These are phyloP conservation scores for Eucalyptus polyanthemos DNA, from an alignment of 345 rosid genomes.

Conservation along the genomic window DNA sequence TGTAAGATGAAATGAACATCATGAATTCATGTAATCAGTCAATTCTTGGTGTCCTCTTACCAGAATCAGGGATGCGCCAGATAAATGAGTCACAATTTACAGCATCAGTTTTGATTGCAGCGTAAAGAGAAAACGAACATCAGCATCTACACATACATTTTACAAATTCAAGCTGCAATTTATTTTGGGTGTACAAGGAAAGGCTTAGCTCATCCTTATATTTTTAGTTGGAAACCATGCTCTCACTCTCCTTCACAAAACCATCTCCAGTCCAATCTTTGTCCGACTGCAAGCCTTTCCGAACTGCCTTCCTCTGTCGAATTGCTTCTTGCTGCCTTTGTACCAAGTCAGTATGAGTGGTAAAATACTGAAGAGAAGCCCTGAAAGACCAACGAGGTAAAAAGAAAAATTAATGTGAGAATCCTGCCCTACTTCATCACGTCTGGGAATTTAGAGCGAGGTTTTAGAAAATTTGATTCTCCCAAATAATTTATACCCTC, in stretches of 20 bases:
- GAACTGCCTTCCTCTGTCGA: constrained; percentile 59
- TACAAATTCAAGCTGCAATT: neutral
- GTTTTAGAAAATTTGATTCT: neutral
- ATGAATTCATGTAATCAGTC: neutral
- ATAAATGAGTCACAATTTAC: neutral
- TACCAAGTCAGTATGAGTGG: constrained; percentile 83
- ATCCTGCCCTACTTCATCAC: neutral
- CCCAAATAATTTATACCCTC: constrained; percentile 48
- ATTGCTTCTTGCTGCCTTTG: constrained; percentile 81
- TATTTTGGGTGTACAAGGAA: neutral
- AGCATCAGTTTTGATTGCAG: neutral
- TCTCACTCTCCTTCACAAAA: constrained; percentile 81
- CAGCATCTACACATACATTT: neutral
- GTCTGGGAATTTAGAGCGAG: neutral
- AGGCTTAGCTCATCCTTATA: neutral
- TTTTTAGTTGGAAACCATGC: constrained; percentile 84
- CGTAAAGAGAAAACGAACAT: neutral
- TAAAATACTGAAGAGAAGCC: constrained; percentile 77
- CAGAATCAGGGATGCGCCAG: neutral
- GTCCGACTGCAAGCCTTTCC: constrained; percentile 75
- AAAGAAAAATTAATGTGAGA: neutral
- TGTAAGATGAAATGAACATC: neutral
- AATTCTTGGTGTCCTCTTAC: neutral
- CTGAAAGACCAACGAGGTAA: constrained; percentile 8
- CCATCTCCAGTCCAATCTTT: constrained; percentile 99